These are phyloP conservation scores for Microcyclosporella mali DNA, from an alignment of 2,329 filamentous ascomycete genomes.

Conservation along the genomic window DNA sequence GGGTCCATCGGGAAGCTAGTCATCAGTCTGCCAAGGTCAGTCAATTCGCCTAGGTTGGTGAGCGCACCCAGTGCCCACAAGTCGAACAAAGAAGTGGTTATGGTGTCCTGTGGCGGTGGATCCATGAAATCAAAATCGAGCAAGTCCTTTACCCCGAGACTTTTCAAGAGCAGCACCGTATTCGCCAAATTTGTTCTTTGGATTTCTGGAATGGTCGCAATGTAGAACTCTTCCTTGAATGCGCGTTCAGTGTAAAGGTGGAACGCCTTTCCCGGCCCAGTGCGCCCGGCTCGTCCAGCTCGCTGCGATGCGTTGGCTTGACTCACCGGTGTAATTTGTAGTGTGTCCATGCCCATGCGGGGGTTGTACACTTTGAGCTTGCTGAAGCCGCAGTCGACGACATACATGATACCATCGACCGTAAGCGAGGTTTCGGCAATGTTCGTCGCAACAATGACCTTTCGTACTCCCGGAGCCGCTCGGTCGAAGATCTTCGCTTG, in stretches of 20 bases:
- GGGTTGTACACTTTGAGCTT: conserved; percentile 99
- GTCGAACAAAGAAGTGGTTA: conserved; percentile 94
- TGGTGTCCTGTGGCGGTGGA: conserved; percentile 93
- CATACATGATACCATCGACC: conserved; percentile 98
- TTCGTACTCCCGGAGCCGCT: conserved; percentile 81
- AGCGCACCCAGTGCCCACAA: conserved; percentile 92
- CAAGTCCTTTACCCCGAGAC: conserved; percentile 85
- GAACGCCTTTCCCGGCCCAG: conserved; percentile 91
- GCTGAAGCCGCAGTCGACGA: conserved; percentile 91
- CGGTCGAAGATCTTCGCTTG: conserved; percentile 97
- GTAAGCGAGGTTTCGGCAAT: conserved; percentile 98
- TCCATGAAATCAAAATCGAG: conserved; percentile 99
- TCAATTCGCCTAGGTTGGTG: conserved; percentile 89
- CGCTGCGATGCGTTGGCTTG: conserved; percentile 93
- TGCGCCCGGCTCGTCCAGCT: conserved; percentile 87
- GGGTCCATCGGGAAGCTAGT: conserved; percentile 98
- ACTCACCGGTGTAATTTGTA: conserved; percentile 95
- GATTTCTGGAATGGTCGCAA: conserved; percentile 95
- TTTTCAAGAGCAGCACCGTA: conserved; percentile 89
- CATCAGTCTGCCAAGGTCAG: conserved; percentile 81
- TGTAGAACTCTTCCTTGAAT: conserved; percentile 91
- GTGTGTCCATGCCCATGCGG: conserved; percentile 97
- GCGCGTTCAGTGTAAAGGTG: conserved; percentile 90
- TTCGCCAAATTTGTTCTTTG: conserved; percentile 94
- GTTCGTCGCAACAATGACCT: conserved; percentile 97